A percentile compares a stretch with the other conserved stretches of the same genome.
These are phyloP conservation scores for Nectriaceae sp. DNA, from an alignment of 2,329 filamentous ascomycete genomes.

Conservation along the genomic window DNA sequence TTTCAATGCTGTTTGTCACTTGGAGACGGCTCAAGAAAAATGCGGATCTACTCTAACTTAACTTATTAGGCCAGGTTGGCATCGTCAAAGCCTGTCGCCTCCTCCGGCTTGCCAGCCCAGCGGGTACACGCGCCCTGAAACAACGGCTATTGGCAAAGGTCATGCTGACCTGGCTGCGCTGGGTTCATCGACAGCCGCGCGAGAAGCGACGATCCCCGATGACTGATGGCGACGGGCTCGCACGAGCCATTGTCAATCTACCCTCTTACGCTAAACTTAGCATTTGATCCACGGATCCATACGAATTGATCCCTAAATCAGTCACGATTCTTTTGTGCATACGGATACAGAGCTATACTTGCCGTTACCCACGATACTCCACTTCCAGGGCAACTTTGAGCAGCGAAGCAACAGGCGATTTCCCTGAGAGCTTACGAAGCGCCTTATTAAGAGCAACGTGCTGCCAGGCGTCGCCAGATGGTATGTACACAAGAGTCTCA, in stretches of 20 bases:
- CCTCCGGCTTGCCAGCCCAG: too few species aligned
- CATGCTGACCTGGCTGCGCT: background rate
- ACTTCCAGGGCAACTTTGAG: background rate
- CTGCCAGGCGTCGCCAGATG: background rate
- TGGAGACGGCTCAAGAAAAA: too few species aligned
- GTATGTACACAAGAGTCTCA: conserved; percentile 6
- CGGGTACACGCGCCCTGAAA: conserved; percentile 23
- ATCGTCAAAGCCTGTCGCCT: too few species aligned
- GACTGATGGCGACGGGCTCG: conserved; percentile 11
- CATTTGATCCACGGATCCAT: conserved; percentile 4
- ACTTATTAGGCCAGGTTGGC: too few species aligned
- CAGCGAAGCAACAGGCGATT: background rate
- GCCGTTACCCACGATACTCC: background rate
- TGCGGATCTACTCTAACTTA: too few species aligned
- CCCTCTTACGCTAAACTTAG: conserved; percentile 18
- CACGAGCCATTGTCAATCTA: conserved; percentile 22
- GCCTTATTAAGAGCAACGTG: background rate
- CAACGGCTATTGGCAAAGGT: conserved; percentile 7
- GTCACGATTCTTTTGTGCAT: background rate
- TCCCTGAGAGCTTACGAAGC: background rate
- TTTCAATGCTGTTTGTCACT: background rate
- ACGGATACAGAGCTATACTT: background rate
- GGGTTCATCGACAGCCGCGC: conserved; percentile 9
- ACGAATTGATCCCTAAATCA: background rate
- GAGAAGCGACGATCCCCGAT: conserved; percentile 4